Percentiles rank a stretch among this genome's conserved stretches.
phyloP scores from a whole-genome alignment of 805 yeast genomes.

The Metschnikowia corniflorae region DNA sequence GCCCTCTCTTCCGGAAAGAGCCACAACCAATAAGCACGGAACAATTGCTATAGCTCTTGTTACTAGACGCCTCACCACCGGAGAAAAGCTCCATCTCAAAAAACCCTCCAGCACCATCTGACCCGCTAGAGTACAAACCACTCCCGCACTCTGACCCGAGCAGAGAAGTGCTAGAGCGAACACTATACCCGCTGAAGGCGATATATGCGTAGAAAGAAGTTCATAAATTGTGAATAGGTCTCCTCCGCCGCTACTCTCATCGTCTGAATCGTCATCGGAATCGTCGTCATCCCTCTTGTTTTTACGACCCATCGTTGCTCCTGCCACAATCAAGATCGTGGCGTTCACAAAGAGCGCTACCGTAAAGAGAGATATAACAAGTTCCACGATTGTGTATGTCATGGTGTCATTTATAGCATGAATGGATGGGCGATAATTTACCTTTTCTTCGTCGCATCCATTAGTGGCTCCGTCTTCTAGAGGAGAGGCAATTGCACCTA shows the following conservation, averaged over 20 bases:
- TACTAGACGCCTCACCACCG: constrained; percentile 73
- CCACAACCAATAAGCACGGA: constrained; percentile 77
- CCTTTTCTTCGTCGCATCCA: constrained; percentile 29
- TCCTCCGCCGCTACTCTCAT: constrained; percentile 47
- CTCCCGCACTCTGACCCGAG: constrained; percentile 94
- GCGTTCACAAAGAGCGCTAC: constrained; percentile 93
- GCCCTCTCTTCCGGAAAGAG: constrained; percentile 77
- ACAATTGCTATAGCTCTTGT: constrained; percentile 81
- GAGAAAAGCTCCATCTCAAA: constrained; percentile 72
- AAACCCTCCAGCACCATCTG: constrained; percentile 94
- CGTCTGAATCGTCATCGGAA: constrained; percentile 19
- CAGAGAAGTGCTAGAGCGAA: constrained; percentile 86
- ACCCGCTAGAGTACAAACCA: constrained; percentile 90
- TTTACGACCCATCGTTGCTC: constrained; percentile 61
- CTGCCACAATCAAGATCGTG: constrained; percentile 87
- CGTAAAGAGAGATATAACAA: constrained; percentile 74
- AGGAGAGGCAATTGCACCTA: constrained; percentile 5
- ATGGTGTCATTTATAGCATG: constrained; percentile 78
- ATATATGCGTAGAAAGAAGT: constrained; percentile 62
- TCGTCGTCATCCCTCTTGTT: constrained; percentile 18
- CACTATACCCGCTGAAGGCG: constrained; percentile 82
- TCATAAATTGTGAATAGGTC: constrained; percentile 80
- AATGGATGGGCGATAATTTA: constrained; percentile 64
- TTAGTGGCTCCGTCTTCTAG: neutral
- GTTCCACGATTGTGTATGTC: constrained; percentile 77